A percentile compares a stretch with the other conserved stretches of the same genome.
Evolutionary conservation across 768 basidiomycete genomes (phyloP).

Genomic region (Tulasnella sp.): DNA sequence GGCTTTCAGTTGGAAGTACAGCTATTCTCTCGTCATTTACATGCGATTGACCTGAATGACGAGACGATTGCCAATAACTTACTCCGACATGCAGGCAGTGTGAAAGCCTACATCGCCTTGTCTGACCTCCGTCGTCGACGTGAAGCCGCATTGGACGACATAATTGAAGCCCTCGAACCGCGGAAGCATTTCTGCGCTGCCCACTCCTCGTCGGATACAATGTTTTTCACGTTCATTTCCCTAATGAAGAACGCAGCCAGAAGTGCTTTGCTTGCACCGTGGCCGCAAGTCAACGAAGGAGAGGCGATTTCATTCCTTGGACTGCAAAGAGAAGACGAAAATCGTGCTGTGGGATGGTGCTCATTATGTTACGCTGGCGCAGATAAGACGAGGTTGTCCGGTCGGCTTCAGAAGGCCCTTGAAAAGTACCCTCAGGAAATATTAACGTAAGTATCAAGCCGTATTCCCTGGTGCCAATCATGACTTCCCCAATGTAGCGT

Average conservation of each 20-base stretch:
- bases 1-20: conserved; percentile 6
- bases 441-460: background rate
- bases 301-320: background rate
- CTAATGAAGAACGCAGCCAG: background rate
- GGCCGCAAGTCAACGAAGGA: background rate
- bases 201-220: background rate
- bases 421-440: background rate
- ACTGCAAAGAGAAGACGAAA: conserved; percentile 3
- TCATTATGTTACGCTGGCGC: background rate
- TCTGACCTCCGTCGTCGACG: conserved; percentile 19
- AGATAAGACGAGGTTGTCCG: background rate
- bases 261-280: background rate
- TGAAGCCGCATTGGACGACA: conserved; percentile 16
- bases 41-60: conserved; percentile 4
- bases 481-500: background rate
- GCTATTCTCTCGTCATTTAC: conserved; percentile 1
- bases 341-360: background rate
- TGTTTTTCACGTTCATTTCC: background rate
- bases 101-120: conserved; percentile 7
- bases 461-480: background rate
- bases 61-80: background rate
- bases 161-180: conserved; percentile 2
- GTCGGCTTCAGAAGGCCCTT: background rate
- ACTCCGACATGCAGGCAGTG: background rate
- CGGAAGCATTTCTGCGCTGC: background rate